Conservation (phyloP, 2,329 filamentous ascomycete genomes). For the Cercospora brassicicola region DNA sequence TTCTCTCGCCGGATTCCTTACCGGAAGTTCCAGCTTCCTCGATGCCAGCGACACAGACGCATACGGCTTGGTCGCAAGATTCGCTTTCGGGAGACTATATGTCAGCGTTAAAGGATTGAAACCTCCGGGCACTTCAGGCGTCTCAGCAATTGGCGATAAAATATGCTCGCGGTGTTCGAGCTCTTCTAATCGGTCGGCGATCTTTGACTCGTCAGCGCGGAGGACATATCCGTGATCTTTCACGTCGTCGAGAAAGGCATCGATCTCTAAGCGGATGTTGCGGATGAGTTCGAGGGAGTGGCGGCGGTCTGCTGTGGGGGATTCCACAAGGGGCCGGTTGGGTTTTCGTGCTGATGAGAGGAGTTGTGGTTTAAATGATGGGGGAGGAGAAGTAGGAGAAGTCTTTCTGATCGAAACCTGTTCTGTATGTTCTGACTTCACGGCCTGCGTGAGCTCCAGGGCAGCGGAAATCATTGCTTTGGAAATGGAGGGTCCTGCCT, state of each 20-base stretch:
- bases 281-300: not conserved
- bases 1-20: not conserved
- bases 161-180: conserved; percentile 15
- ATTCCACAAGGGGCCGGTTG: not conserved
- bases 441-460: not conserved
- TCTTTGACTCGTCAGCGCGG: not conserved
- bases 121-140: conserved; percentile 12
- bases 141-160: conserved; percentile 12
- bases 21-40: not conserved
- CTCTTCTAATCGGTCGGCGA: not conserved
- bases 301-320: not conserved
- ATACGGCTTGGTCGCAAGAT: conserved; percentile 12
- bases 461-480: conserved; percentile 1
- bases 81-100: conserved; percentile 7
- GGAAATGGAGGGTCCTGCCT: conserved; percentile 7
- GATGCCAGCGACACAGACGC: not conserved
- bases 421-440: not conserved
- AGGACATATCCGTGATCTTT: conserved; percentile 12
- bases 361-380: not conserved
- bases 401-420: not conserved
- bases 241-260: conserved; percentile 12
- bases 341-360: not conserved
- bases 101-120: conserved; percentile 14
- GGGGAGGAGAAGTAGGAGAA: not conserved
- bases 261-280: conserved; percentile 8